Conservation (phyloP, 2,329 filamentous ascomycete genomes). For the Scedosporium boydii region DNA sequence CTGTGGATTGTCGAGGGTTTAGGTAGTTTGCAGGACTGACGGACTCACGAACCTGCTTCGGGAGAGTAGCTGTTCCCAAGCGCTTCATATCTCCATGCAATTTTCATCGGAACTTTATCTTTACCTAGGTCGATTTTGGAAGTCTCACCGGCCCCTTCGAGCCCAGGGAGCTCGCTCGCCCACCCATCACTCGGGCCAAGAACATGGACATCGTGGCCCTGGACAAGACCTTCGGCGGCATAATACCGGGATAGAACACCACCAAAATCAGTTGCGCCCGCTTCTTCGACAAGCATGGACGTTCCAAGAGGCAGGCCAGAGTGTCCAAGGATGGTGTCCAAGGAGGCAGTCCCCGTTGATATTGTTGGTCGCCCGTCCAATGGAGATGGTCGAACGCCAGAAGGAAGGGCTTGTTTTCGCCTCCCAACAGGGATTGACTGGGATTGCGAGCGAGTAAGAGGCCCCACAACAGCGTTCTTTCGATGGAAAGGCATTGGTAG, state of each 20-base stretch:
- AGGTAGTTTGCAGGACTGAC: background rate
- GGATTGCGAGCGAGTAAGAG: background rate
- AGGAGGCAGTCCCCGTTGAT: conserved; percentile 79
- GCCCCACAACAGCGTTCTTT: background rate
- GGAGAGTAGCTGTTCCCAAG: conserved; percentile 42
- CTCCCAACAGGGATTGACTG: background rate
- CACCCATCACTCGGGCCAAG: conserved; percentile 72
- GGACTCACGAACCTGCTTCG: background rate
- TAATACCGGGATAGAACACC: conserved; percentile 79
- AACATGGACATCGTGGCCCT: conserved; percentile 82
- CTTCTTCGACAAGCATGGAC: conserved; percentile 74
- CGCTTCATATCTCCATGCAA: conserved; percentile 93
- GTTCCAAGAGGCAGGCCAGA: conserved; percentile 74
- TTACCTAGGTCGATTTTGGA: background rate
- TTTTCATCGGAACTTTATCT: conserved; percentile 79
- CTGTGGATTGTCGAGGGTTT: background rate
- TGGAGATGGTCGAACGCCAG: conserved; percentile 69
- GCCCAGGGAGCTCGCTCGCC: conserved; percentile 73
- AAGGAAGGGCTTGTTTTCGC: conserved; percentile 20
- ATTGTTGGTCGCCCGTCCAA: conserved; percentile 80
- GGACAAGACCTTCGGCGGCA: conserved; percentile 84
- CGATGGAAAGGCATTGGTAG: conserved; percentile 2
- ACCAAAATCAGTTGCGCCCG: conserved; percentile 88
- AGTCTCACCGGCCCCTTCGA: conserved; percentile 26
- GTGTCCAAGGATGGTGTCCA: conserved; percentile 81